A percentile compares a stretch with the other conserved stretches of the same genome.
Evolutionary conservation across 1,284 basidiomycete species (phyloP).

Genomic region (Xerocomus nothofagi): DNA sequence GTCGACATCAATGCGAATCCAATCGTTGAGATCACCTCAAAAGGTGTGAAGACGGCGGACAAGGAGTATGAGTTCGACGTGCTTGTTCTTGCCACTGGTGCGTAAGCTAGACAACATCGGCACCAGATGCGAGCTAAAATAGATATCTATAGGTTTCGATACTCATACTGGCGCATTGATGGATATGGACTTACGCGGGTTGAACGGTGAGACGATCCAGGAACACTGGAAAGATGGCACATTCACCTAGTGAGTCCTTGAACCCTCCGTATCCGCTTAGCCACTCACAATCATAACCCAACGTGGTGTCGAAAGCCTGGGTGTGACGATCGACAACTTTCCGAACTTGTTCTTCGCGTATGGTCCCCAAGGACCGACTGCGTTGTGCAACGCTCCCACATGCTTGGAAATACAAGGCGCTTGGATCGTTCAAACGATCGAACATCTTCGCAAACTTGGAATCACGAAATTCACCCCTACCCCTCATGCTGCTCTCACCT

Average conservation of each 20-base stretch:
- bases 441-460: slow-evolving; percentile 6
- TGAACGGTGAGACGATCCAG: slow-evolving; percentile 12
- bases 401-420: slow-evolving; percentile 11
- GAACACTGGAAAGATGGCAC: slow-evolving; percentile 19
- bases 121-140: too few relatives aligned
- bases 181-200: slow-evolving; percentile 12
- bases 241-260: slow-evolving; percentile 20
- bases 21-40: slow-evolving; percentile 12
- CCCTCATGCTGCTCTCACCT: slow-evolving; percentile 1
- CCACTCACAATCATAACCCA: too few relatives aligned
- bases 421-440: slow-evolving; percentile 13
- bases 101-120: not conserved
- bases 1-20: slow-evolving; percentile 9
- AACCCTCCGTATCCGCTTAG: too few relatives aligned
- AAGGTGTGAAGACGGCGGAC: slow-evolving; percentile 6
- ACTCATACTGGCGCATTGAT: slow-evolving; percentile 2
- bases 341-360: slow-evolving; percentile 15
- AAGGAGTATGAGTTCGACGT: slow-evolving; percentile 17
- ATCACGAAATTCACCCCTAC: slow-evolving; percentile 21
- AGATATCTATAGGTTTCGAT: slow-evolving; percentile 22
- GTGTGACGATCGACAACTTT: slow-evolving; percentile 16
- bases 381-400: slow-evolving; percentile 11
- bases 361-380: slow-evolving; percentile 17
- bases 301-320: too few relatives aligned
- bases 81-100: slow-evolving; percentile 16